phyloP scores from a whole-genome alignment of 345 rosid genomes.

The Zanthoxylum bungeanum region DNA sequence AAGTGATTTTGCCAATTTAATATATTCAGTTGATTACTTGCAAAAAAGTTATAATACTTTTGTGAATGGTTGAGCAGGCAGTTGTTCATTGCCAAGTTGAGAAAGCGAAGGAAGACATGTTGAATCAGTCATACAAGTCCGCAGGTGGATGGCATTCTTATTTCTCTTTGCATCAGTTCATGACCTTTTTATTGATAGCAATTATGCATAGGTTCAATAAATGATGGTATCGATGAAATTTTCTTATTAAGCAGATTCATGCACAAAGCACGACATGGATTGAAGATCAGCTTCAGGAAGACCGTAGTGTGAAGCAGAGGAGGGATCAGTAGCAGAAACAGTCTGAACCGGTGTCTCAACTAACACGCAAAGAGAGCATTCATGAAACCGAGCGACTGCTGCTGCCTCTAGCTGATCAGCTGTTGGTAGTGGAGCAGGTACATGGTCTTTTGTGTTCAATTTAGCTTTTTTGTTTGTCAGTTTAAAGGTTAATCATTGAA shows the following conservation, averaged over 20 bases:
- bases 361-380: constrained; percentile 76
- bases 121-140: constrained; percentile 87
- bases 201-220: background rate
- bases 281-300: constrained; percentile 89
- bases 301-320: constrained; percentile 70
- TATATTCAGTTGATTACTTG: background rate
- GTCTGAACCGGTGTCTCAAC: constrained; percentile 75
- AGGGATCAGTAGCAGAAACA: constrained; percentile 81
- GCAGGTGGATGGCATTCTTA: constrained; percentile 42
- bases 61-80: constrained; percentile 55
- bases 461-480: background rate
- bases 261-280: constrained; percentile 70
- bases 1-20: constrained; percentile 32
- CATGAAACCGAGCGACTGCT: constrained; percentile 89
- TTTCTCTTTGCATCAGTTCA: background rate
- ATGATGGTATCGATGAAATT: background rate
- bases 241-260: background rate
- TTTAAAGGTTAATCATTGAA: background rate
- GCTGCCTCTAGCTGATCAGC: constrained; percentile 81
- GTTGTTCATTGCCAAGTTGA: constrained; percentile 98
- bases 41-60: background rate
- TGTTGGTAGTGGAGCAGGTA: constrained; percentile 50
- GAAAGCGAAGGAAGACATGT: constrained; percentile 96
- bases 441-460: background rate
- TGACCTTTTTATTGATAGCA: background rate